phyloP scores from a whole-genome alignment of 345 rosid species.

The Dipteronia dyeriana region DNA sequence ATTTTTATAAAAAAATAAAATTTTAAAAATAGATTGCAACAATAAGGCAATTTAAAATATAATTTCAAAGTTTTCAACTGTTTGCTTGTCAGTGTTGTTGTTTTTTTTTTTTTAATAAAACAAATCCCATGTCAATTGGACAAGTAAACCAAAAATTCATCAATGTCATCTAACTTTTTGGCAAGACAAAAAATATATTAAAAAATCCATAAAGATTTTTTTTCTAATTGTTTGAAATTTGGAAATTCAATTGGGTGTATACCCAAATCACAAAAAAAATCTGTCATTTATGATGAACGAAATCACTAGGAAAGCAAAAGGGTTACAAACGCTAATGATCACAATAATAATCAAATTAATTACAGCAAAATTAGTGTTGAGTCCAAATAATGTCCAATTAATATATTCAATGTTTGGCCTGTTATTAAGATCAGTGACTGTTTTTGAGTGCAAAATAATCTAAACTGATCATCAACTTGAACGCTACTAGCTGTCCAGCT shows the following conservation, averaged over 20 bases:
- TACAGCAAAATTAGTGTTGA: neutral
- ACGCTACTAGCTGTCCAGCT: neutral
- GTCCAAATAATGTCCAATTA: neutral
- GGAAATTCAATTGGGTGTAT: neutral
- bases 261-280: slow-evolving; percentile 10
- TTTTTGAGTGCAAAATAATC: slow-evolving; percentile 17
- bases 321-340: neutral
- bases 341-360: neutral
- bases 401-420: neutral
- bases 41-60: slow-evolving; percentile 2
- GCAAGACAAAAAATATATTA: neutral
- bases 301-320: neutral
- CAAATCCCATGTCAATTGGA: neutral
- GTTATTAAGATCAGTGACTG: too few species aligned
- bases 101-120: too few species aligned
- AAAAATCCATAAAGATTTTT: too few species aligned
- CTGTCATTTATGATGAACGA: neutral
- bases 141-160: slow-evolving; percentile 1
- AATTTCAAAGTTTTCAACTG: neutral
- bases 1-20: neutral
- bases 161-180: neutral
- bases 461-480: neutral
- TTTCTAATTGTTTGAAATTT: neutral
- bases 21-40: neutral
- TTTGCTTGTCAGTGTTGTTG: slow-evolving; percentile 9